A percentile compares a stretch with the other conserved stretches of the same genome.
These are phyloP conservation scores for Suzukiozyma palmioleophila DNA, from an alignment of 1,139 yeast genomes.

Conservation along the genomic window DNA sequence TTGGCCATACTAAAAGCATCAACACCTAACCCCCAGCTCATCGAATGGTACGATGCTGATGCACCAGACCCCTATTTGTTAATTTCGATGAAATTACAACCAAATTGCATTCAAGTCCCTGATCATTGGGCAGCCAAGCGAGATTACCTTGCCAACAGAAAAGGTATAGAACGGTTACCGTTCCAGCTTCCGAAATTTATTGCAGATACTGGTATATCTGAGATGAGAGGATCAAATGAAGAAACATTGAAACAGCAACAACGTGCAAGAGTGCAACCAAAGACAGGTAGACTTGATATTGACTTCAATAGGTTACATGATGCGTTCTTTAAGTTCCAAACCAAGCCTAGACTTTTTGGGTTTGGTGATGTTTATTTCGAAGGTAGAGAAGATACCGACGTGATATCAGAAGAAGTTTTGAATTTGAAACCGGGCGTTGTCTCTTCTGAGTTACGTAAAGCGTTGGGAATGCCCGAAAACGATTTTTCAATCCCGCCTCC, in stretches of 20 bases:
- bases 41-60: conserved; percentile 87
- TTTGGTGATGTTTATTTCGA: conserved; percentile 82
- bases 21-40: conserved; percentile 61
- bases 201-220: conserved; percentile 79
- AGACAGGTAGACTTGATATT: conserved; percentile 79
- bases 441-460: conserved; percentile 54
- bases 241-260: conserved; percentile 64
- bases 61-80: conserved; percentile 73
- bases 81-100: conserved; percentile 59
- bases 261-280: conserved; percentile 86
- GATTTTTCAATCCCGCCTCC: conserved; percentile 58
- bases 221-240: conserved; percentile 68
- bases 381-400: conserved; percentile 60
- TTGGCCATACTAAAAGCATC: conserved; percentile 64
- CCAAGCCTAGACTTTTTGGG: conserved; percentile 61
- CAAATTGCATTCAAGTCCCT: conserved; percentile 76
- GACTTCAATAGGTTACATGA: conserved; percentile 81
- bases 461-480: conserved; percentile 64
- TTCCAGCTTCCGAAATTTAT: conserved; percentile 79
- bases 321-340: conserved; percentile 80
- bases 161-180: conserved; percentile 68
- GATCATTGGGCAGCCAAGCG: conserved; percentile 78
- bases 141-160: conserved; percentile 69
- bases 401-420: conserved; percentile 29
- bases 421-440: conserved; percentile 65